phyloP scores from a whole-genome alignment of 1,284 basidiomycete genomes.

The Boletus holoroseus region DNA sequence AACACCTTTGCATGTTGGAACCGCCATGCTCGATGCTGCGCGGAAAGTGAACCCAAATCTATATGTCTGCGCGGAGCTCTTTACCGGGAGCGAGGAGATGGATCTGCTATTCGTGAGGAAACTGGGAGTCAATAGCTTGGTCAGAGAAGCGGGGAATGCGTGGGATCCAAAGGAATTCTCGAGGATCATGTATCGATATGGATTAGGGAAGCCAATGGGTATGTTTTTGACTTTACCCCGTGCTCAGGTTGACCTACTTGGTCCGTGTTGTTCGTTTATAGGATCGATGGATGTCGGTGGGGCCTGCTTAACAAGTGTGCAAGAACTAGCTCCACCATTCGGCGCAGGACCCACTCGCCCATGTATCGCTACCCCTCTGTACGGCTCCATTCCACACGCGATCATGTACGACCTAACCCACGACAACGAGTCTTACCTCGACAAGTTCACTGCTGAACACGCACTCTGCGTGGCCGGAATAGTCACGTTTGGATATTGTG shows the following conservation, averaged over 20 bases:
- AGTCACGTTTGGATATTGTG: constrained; percentile 80
- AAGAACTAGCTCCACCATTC: constrained; percentile 72
- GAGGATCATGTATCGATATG: constrained; percentile 78
- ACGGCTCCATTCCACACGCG: constrained; percentile 84
- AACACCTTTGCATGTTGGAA: constrained; percentile 92
- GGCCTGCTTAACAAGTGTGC: constrained; percentile 71
- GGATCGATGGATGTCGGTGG: constrained; percentile 94
- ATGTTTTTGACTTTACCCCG: constrained; percentile 21
- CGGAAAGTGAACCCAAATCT: constrained; percentile 85
- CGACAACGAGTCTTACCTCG: constrained; percentile 86
- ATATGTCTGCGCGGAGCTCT: constrained; percentile 95
- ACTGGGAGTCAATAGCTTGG: constrained; percentile 86
- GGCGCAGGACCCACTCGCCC: constrained; percentile 72
- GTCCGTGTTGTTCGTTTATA: constrained; percentile 23
- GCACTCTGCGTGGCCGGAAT: constrained; percentile 88
- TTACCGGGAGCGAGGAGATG: constrained; percentile 94
- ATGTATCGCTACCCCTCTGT: constrained; percentile 71
- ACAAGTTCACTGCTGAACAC: constrained; percentile 89
- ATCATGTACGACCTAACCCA: constrained; percentile 92
- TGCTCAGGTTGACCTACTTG: not conserved
- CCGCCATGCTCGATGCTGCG: constrained; percentile 86
- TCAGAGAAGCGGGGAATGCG: constrained; percentile 89
- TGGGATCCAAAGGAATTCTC: constrained; percentile 85
- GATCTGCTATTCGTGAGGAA: constrained; percentile 87
- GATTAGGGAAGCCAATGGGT: constrained; percentile 88